Conservation (phyloP, 148 eudicot genomes). For the Nepenthes gracilis region DNA sequence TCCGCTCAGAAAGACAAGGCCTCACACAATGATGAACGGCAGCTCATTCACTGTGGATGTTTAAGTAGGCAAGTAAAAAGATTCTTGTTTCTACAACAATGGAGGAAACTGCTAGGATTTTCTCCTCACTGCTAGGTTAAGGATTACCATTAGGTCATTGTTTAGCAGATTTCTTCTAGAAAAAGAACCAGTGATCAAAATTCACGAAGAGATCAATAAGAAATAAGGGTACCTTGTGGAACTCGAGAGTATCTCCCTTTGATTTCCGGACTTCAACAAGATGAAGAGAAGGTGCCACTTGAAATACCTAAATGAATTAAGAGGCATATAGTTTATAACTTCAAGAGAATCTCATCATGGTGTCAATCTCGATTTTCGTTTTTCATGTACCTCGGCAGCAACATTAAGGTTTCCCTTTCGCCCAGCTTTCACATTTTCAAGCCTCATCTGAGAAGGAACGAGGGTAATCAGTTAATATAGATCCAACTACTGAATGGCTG, state of each 20-base stretch:
- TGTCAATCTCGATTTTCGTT: neutral
- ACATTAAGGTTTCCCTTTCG: slow-evolving; percentile 94
- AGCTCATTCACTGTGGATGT: no score
- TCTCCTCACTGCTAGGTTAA: no score
- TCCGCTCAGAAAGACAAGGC: no score
- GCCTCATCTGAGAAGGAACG: slow-evolving; percentile 64
- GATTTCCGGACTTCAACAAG: slow-evolving; percentile 93
- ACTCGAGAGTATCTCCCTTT: slow-evolving; percentile 95
- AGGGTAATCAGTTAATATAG: neutral
- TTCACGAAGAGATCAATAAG: neutral
- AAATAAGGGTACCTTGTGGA: slow-evolving; percentile 59
- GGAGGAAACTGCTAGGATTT: no score
- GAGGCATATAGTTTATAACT: neutral
- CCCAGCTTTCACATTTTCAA: slow-evolving; percentile 85
- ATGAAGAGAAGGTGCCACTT: slow-evolving; percentile 97
- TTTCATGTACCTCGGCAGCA: slow-evolving; percentile 66
- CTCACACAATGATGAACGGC: no score
- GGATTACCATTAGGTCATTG: no score
- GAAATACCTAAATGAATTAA: slow-evolving; percentile 50
- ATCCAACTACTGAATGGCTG: no score
- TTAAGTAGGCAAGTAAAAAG: no score
- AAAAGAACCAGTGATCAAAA: neutral
- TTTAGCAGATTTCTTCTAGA: no score
- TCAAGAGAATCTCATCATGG: neutral
- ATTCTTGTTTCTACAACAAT: no score